Evolutionary conservation across 2,329 filamentous ascomycete genomes (phyloP), one percentile per base, ranked within the genome.

Genomic region (Macroventuria anomochaeta): DNA sequence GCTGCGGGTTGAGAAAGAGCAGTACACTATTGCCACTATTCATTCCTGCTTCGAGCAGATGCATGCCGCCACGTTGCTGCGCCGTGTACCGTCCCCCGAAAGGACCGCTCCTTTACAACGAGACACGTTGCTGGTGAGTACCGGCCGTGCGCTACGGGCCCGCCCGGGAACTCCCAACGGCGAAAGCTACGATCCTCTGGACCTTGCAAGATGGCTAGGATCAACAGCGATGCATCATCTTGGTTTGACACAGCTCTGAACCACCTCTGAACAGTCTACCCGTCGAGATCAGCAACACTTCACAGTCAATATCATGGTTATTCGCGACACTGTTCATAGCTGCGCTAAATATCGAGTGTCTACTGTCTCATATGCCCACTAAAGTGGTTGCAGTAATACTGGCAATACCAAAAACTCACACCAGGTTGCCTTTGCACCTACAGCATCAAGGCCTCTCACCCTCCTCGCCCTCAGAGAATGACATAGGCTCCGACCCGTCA

Each of bases 1-100:
- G 90, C 85, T 38, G 92, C 83, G 13, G 81, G 81, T n/a, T 77
- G 71, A 76, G 37, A 29, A 13, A 10, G 21, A 21, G 17, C 7
- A 12, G 37, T 15, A 12, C 5, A 29, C 7, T 3, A 11, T 40
- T 11, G n/a, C 38, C 20, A 28, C 38, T 7, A 40, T n/a, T 6
- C n/a, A 28, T 20, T 25, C 20, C 25, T 28, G 38, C 23, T 40
- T 13, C 3, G 11, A 39, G 25, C 25, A 28, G 25, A 20, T 3
- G 25, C 34, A 47, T 11, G 11, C 5, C 17, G 7, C 28, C 34
- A 17, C 26, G 10, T 20, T 39, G 34, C 44, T 18, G 26, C 20
- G 26, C 34, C 25, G 25, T 23, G 25, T 13, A 13, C 17, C 38
- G 5, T 29, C 25, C 23, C 7, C 25, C 11, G 1, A n/a, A 1